Conservation (phyloP, 345 rosid species). For the Euphorbia peplus region DNA sequence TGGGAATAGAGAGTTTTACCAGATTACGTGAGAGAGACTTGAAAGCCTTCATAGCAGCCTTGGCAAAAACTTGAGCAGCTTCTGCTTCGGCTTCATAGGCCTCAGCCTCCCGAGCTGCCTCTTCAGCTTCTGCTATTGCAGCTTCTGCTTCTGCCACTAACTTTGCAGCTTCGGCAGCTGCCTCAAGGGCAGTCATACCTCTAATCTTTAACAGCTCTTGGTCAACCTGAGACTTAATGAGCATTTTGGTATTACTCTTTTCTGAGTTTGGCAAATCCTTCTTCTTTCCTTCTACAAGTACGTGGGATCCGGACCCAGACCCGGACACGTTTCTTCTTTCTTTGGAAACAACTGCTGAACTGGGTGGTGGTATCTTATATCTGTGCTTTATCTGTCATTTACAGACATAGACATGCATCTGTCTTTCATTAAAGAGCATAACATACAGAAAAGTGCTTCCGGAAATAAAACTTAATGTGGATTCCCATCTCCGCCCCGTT, state of each 20-base stretch:
- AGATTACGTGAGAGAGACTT: slow-evolving; percentile 43
- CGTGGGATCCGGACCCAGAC: too few relatives aligned
- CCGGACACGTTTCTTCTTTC: slow-evolving; percentile 44
- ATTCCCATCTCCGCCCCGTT: too few relatives aligned
- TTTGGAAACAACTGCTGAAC: slow-evolving; percentile 39
- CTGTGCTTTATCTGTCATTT: slow-evolving; percentile 71
- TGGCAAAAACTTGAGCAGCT: slow-evolving; percentile 77
- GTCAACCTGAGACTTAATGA: slow-evolving; percentile 52
- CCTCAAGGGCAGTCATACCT: slow-evolving; percentile 83
- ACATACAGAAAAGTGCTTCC: background rate
- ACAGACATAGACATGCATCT: slow-evolving; percentile 5
- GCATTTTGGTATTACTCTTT: slow-evolving; percentile 42
- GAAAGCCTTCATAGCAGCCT: slow-evolving; percentile 76
- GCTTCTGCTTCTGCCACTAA: slow-evolving; percentile 95
- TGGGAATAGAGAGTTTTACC: slow-evolving; percentile 34
- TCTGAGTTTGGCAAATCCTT: slow-evolving; percentile 44
- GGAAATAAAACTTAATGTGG: too few relatives aligned
- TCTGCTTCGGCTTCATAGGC: slow-evolving; percentile 96
- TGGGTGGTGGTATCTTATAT: slow-evolving; percentile 55
- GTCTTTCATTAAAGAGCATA: background rate
- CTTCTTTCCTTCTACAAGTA: slow-evolving; percentile 50
- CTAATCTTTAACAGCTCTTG: slow-evolving; percentile 56
- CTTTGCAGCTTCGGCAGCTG: slow-evolving; percentile 90
- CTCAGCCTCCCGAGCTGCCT: slow-evolving; percentile 93
- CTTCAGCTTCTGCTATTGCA: slow-evolving; percentile 93